Conservation (phyloP, 1,139 yeast genomes). For the Zygosaccharomyces sapae region DNA sequence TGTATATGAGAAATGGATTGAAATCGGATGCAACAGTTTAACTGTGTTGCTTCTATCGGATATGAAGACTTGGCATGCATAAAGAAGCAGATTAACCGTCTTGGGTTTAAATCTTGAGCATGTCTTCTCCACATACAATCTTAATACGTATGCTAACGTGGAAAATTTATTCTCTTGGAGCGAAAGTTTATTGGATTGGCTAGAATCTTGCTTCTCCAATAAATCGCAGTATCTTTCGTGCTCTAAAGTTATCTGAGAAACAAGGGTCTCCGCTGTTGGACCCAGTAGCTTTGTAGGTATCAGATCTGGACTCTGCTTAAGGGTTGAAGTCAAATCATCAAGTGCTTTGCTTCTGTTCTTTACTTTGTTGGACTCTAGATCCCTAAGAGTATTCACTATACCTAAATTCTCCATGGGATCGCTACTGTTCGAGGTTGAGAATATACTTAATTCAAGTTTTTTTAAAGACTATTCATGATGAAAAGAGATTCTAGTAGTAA, state of each 20-base stretch:
- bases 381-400: slow-evolving; percentile 24
- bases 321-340: slow-evolving; percentile 38
- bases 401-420: slow-evolving; percentile 10
- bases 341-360: slow-evolving; percentile 54
- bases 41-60: slow-evolving; percentile 9
- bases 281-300: slow-evolving; percentile 27
- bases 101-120: slow-evolving; percentile 24
- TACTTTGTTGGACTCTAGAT: slow-evolving; percentile 45
- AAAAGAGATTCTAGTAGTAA: not conserved
- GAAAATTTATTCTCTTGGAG: slow-evolving; percentile 43
- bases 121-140: slow-evolving; percentile 31
- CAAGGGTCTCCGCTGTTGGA: slow-evolving; percentile 39
- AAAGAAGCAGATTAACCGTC: slow-evolving; percentile 23
- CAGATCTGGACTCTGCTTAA: slow-evolving; percentile 25
- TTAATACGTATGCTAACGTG: slow-evolving; percentile 39
- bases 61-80: not conserved
- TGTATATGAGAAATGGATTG: slow-evolving; percentile 27
- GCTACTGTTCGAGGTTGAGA: not conserved
- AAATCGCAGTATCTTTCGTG: slow-evolving; percentile 36
- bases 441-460: not conserved
- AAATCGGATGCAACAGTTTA: slow-evolving; percentile 21
- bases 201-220: slow-evolving; percentile 1
- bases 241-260: slow-evolving; percentile 44
- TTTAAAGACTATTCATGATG: not conserved
- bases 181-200: slow-evolving; percentile 22